Percentiles rank a stretch among this genome's conserved stretches.
phyloP scores from a whole-genome alignment of 2,329 filamentous ascomycete species.

The Verticillium zaregamsianum region DNA sequence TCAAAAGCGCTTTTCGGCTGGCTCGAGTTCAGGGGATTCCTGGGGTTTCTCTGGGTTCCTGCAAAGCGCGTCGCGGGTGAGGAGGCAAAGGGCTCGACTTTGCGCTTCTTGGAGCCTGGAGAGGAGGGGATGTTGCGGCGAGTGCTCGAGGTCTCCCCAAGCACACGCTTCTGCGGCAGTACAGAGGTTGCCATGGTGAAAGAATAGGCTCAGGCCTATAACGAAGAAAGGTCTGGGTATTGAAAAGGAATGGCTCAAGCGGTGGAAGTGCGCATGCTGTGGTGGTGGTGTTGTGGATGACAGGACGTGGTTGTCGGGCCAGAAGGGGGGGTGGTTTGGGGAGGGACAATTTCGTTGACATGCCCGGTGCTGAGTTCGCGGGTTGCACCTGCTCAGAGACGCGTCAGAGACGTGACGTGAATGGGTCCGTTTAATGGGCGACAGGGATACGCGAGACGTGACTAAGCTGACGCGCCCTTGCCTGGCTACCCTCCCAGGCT shows the following conservation, averaged over 20 bases:
- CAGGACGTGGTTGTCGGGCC: neutral
- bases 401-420: slow-evolving; percentile 28
- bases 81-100: slow-evolving; percentile 61
- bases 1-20: slow-evolving; percentile 91
- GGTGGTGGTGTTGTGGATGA: slow-evolving; percentile 4
- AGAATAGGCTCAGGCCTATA: neutral
- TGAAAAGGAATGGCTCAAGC: neutral
- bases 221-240: slow-evolving; percentile 1
- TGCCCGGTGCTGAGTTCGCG: neutral
- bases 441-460: slow-evolving; percentile 1
- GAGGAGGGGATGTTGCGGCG: slow-evolving; percentile 59
- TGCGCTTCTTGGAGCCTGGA: slow-evolving; percentile 71
- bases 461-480: neutral
- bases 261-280: neutral
- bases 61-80: slow-evolving; percentile 54
- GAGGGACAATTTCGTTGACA: neutral
- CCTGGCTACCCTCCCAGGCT: neutral
- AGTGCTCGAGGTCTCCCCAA: slow-evolving; percentile 63
- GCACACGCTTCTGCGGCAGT: slow-evolving; percentile 67
- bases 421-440: slow-evolving; percentile 2
- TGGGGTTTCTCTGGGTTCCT: slow-evolving; percentile 58
- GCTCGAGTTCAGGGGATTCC: slow-evolving; percentile 63
- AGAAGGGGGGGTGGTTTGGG: neutral
- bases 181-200: slow-evolving; percentile 43
- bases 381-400: slow-evolving; percentile 14